These are phyloP conservation scores for Nakazawaea pomicola DNA, from an alignment of 805 yeast genomes.

Conservation along the genomic window DNA sequence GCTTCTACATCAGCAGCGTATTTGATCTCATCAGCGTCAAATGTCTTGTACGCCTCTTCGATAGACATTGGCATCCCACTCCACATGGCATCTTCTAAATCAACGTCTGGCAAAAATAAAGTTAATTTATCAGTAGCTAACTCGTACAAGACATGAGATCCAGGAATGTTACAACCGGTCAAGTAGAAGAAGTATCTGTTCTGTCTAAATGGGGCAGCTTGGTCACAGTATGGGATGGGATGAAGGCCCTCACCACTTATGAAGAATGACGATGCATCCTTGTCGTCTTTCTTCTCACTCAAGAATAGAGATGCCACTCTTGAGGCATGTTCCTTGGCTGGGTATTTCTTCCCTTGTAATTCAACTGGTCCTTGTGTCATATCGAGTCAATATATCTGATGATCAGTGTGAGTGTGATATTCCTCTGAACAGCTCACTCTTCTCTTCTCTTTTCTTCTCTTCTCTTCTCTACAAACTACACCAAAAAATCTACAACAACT, in stretches of 20 bases:
- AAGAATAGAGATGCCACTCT: conserved; percentile 36
- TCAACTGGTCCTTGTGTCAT: conserved; percentile 9
- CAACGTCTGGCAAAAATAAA: conserved; percentile 78
- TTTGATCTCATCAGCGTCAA: conserved; percentile 78
- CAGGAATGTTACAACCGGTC: conserved; percentile 79
- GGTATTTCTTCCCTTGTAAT: conserved; percentile 51
- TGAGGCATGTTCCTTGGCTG: conserved; percentile 74
- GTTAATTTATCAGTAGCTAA: conserved; percentile 50
- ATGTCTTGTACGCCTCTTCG: conserved; percentile 59
- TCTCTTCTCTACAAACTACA: too few relatives aligned
- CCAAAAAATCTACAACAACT: too few relatives aligned
- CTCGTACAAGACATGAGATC: conserved; percentile 62
- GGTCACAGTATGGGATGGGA: conserved; percentile 74
- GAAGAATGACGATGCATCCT: conserved; percentile 31
- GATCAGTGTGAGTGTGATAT: too few relatives aligned
- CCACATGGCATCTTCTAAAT: conserved; percentile 93
- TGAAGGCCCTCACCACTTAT: conserved; percentile 57
- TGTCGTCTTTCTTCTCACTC: conserved; percentile 14
- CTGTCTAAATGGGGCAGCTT: conserved; percentile 74
- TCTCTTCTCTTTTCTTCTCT: too few relatives aligned
- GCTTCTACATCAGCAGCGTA: conserved; percentile 48
- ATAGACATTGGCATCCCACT: conserved; percentile 76
- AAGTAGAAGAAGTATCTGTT: conserved; percentile 87
- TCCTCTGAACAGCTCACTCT: too few relatives aligned
- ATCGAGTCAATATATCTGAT: too few relatives aligned